Evolutionary conservation across 148 eudicot genomes (phyloP).

Genomic region (Rhododendron ferrugineum): DNA sequence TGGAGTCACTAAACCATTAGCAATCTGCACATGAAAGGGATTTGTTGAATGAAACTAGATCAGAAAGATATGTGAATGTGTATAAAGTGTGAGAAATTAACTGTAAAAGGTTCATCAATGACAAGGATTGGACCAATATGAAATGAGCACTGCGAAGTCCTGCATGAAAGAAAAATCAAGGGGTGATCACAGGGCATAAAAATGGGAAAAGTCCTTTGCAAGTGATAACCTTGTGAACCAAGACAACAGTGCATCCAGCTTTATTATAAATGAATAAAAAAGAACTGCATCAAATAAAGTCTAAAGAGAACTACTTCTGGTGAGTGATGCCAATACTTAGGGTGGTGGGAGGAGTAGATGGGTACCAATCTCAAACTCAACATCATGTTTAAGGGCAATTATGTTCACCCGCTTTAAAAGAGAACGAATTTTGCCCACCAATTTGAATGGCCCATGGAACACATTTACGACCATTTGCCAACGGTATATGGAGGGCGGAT

Average conservation of each 20-base stretch:
- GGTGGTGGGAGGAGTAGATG: no score
- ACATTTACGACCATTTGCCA: no score
- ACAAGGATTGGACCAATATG: slow-evolving; percentile 77
- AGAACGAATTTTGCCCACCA: no score
- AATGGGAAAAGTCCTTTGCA: not conserved
- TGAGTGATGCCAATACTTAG: no score
- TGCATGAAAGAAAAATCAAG: slow-evolving; percentile 19
- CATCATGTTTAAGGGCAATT: no score
- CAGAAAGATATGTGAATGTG: not conserved
- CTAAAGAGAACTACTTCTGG: no score
- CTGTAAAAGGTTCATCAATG: slow-evolving; percentile 85
- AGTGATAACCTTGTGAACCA: not conserved
- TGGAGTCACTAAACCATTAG: slow-evolving; percentile 84
- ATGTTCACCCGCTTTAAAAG: no score
- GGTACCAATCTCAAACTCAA: no score
- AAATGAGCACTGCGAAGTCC: slow-evolving; percentile 75
- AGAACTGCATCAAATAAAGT: no score
- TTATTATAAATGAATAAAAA: no score
- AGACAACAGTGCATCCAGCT: not conserved
- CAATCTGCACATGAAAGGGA: slow-evolving; percentile 58
- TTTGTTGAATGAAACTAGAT: not conserved
- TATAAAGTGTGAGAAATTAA: slow-evolving; percentile 16
- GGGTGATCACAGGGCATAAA: not conserved
- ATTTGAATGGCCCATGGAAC: no score
- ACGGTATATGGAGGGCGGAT: no score